A percentile compares a stretch with the other conserved stretches of the same genome.
Evolutionary conservation across 2,329 filamentous ascomycete genomes (phyloP).

Genomic region (Paecilomyces niveus): DNA sequence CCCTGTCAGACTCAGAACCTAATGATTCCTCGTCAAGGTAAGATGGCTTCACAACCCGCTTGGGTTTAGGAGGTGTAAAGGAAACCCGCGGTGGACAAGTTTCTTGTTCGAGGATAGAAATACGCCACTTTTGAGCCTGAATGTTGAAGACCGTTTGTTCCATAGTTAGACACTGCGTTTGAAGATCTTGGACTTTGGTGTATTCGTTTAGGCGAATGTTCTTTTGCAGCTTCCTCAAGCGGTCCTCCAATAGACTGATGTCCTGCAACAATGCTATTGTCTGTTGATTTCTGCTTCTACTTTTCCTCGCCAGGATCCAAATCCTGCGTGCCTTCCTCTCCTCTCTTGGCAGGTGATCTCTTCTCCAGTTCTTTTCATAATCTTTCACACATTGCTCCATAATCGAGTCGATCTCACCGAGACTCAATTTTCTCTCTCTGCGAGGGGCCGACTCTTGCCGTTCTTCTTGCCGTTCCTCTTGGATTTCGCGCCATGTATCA

Average conservation of each 20-base stretch:
- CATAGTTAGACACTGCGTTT: constrained; percentile 50
- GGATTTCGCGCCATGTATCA: constrained; percentile 56
- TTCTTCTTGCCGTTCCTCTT: constrained; percentile 39
- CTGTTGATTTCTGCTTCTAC: constrained; percentile 30
- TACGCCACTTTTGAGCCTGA: constrained; percentile 37
- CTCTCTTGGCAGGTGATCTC: constrained; percentile 50
- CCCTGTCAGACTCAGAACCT: constrained; percentile 19
- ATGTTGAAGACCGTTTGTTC: constrained; percentile 60
- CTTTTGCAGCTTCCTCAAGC: constrained; percentile 50
- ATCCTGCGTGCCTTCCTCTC: constrained; percentile 51
- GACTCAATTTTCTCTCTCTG: constrained; percentile 28
- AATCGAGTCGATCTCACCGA: constrained; percentile 43
- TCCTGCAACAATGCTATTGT: constrained; percentile 40
- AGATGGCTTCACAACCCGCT: neutral
- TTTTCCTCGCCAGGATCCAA: constrained; percentile 53
- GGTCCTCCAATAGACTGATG: constrained; percentile 39
- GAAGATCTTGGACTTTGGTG: constrained; percentile 46
- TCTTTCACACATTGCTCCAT: constrained; percentile 50
- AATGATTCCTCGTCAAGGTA: constrained; percentile 28
- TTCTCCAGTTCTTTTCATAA: constrained; percentile 51
- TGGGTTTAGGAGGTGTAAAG: constrained; percentile 7
- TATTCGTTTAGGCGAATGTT: constrained; percentile 51
- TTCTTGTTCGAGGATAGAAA: constrained; percentile 31
- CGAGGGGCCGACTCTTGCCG: constrained; percentile 6
- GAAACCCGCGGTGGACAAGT: constrained; percentile 21